These are phyloP conservation scores for Fusarium foetens DNA, from an alignment of 2,329 filamentous ascomycete genomes.

Conservation along the genomic window DNA sequence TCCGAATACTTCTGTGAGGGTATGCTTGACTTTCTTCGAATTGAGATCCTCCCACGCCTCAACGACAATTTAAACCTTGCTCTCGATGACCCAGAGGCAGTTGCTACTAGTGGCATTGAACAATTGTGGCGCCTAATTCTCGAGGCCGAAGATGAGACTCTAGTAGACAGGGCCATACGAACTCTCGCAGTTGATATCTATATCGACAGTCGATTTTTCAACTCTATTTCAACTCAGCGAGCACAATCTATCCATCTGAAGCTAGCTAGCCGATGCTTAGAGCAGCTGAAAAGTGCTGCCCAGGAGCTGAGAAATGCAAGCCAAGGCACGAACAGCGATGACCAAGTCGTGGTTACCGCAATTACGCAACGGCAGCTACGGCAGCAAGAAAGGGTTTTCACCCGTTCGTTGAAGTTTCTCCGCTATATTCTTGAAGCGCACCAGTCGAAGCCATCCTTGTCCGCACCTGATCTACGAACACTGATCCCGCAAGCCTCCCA, in stretches of 20 bases:
- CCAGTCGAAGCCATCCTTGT: constrained; percentile 69
- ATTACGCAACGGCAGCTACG: constrained; percentile 58
- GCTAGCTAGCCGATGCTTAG: constrained; percentile 78
- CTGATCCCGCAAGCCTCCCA: constrained; percentile 63
- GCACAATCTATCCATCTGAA: constrained; percentile 71
- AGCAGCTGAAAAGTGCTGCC: constrained; percentile 74
- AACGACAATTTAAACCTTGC: constrained; percentile 56
- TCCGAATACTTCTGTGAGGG: constrained; percentile 69
- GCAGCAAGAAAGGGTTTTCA: constrained; percentile 68
- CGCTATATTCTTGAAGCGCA: constrained; percentile 73
- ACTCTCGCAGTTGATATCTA: constrained; percentile 79
- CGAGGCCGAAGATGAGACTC: constrained; percentile 69
- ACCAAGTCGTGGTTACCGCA: constrained; percentile 64
- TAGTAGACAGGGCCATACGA: constrained; percentile 75
- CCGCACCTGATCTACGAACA: constrained; percentile 66
- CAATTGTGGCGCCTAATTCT: constrained; percentile 87
- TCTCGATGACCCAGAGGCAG: constrained; percentile 62
- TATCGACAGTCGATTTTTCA: constrained; percentile 66
- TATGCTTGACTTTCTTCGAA: constrained; percentile 70
- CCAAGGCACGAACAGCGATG: constrained; percentile 57
- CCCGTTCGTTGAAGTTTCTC: constrained; percentile 74
- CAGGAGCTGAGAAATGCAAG: constrained; percentile 59
- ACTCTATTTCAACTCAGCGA: constrained; percentile 59
- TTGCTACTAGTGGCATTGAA: constrained; percentile 68
- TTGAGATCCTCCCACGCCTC: constrained; percentile 59